phyloP scores from a whole-genome alignment of 2,329 filamentous ascomycete species.

The Alternaria atra region DNA sequence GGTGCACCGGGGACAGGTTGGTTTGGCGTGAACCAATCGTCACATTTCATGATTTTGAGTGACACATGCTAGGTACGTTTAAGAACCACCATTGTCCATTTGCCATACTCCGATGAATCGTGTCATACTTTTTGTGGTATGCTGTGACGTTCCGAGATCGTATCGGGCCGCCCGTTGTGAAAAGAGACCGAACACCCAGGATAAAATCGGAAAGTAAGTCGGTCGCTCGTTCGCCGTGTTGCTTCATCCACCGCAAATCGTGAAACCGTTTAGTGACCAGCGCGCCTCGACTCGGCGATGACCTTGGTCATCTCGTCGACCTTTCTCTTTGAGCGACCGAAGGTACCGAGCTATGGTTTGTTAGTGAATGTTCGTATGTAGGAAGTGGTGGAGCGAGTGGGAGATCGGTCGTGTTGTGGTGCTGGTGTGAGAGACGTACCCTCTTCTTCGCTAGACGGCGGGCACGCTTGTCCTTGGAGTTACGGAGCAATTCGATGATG shows the following conservation, averaged over 20 bases:
- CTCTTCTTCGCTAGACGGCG: conserved; percentile 99
- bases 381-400: conserved; percentile 1
- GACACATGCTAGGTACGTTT: conserved; percentile 46
- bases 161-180: conserved; percentile 42
- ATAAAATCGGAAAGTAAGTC: conserved; percentile 44
- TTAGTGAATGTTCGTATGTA: conserved; percentile 36
- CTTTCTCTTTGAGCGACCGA: conserved; percentile 99
- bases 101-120: conserved; percentile 46
- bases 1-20: conserved; percentile 10
- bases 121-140: conserved; percentile 42
- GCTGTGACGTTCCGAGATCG: conserved; percentile 40
- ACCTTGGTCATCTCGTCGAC: conserved; percentile 98
- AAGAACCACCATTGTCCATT: conserved; percentile 38
- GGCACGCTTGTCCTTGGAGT: conserved; percentile 99
- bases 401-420: conserved; percentile 4
- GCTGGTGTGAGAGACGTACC: conserved; percentile 64
- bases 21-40: conserved; percentile 48
- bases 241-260: conserved; percentile 34
- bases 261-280: conserved; percentile 67
- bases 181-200: conserved; percentile 48
- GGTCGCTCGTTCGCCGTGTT: conserved; percentile 33
- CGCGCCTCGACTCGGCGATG: conserved; percentile 92
- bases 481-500: conserved; percentile 98
- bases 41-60: conserved; percentile 49
- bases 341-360: conserved; percentile 83